Evolutionary conservation across 352 stramenopile genomes (phyloP).

Genomic region (Phytophthora pinifolia): DNA sequence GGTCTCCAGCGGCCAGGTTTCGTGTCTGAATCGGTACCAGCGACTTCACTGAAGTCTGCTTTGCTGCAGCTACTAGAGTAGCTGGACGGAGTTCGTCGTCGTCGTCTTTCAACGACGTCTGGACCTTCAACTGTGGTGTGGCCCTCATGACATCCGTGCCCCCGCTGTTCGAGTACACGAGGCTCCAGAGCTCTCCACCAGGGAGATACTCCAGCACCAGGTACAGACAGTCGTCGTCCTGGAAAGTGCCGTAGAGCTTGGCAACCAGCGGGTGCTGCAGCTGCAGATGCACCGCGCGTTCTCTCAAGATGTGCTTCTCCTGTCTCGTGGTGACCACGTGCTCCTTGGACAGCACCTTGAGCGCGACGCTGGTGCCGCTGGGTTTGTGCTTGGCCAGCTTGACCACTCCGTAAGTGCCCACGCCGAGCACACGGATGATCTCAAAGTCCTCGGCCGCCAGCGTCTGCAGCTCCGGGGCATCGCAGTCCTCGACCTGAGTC

Average conservation of each 20-base stretch:
- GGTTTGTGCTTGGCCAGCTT: constrained; percentile 70
- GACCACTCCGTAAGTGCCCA: constrained; percentile 79
- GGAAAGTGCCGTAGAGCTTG: constrained; percentile 74
- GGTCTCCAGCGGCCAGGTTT: constrained; percentile 10
- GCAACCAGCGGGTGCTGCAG: constrained; percentile 74
- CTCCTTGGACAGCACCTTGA: constrained; percentile 80
- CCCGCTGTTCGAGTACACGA: constrained; percentile 56
- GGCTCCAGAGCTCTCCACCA: constrained; percentile 77
- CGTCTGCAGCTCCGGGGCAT: constrained; percentile 35
- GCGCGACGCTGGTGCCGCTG: constrained; percentile 59
- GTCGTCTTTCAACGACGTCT: constrained; percentile 15
- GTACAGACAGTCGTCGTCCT: constrained; percentile 83
- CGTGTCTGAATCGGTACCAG: constrained; percentile 5
- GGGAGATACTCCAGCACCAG: constrained; percentile 79
- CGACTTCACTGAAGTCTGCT: not conserved
- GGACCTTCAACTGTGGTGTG: constrained; percentile 10
- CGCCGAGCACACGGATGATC: constrained; percentile 66
- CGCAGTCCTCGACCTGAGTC: constrained; percentile 18
- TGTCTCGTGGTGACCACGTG: constrained; percentile 71
- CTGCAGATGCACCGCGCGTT: constrained; percentile 64
- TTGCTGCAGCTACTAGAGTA: constrained; percentile 9
- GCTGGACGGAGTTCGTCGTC: constrained; percentile 15
- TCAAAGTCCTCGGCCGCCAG: constrained; percentile 61
- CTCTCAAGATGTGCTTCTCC: constrained; percentile 77
- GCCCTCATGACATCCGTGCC: constrained; percentile 9